A percentile compares a stretch with the other conserved stretches of the same genome.
Evolutionary conservation across 2,329 filamentous ascomycete species (phyloP).

Genomic region (Aurifilum marmelostoma): DNA sequence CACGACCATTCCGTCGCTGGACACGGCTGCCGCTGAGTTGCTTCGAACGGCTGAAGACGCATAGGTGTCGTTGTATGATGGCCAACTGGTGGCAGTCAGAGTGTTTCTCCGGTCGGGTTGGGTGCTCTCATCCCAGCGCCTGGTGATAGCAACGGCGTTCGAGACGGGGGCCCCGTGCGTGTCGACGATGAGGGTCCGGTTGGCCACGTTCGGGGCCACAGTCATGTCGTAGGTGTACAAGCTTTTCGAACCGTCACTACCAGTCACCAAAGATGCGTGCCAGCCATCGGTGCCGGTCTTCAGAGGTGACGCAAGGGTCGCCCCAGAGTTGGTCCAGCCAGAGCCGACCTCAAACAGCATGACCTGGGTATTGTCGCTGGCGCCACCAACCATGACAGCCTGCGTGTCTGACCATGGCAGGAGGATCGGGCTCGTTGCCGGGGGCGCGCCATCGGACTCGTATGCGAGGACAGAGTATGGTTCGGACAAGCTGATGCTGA

Average conservation of each 20-base stretch:
- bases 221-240: slow-evolving; percentile 79
- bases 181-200: slow-evolving; percentile 68
- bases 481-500: slow-evolving; percentile 67
- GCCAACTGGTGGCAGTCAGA: slow-evolving; percentile 68
- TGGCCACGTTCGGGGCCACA: slow-evolving; percentile 73
- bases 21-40: slow-evolving; percentile 74
- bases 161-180: slow-evolving; percentile 58
- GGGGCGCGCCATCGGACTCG: slow-evolving; percentile 58
- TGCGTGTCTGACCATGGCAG: slow-evolving; percentile 73
- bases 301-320: slow-evolving; percentile 64
- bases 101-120: slow-evolving; percentile 38
- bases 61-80: slow-evolving; percentile 74
- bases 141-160: slow-evolving; percentile 48
- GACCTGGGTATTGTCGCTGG: slow-evolving; percentile 65
- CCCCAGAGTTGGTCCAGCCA: slow-evolving; percentile 71
- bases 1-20: slow-evolving; percentile 68
- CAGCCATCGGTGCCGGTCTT: slow-evolving; percentile 59
- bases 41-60: slow-evolving; percentile 68
- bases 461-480: slow-evolving; percentile 67
- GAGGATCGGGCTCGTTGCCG: slow-evolving; percentile 70
- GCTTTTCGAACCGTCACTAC: slow-evolving; percentile 76
- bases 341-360: slow-evolving; percentile 68
- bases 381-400: slow-evolving; percentile 76
- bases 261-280: slow-evolving; percentile 68
- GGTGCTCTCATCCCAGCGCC: slow-evolving; percentile 24